A percentile compares a stretch with the other conserved stretches of the same genome.
Conservation (phyloP, 1,284 basidiomycete genomes). For the Apiotrichum gracile region DNA sequence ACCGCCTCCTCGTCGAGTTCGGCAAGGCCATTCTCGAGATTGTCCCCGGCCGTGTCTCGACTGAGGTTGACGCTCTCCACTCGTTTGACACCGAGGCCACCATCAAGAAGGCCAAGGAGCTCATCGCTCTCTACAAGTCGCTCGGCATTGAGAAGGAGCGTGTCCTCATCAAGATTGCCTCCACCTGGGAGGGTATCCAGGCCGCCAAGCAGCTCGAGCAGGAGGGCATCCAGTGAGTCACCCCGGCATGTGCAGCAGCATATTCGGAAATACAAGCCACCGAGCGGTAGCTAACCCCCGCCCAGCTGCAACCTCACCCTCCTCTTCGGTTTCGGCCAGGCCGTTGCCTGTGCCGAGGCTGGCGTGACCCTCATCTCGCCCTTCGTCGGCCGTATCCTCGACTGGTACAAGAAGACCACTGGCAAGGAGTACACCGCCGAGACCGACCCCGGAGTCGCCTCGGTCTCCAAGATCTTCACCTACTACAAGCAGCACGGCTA, state of each 20-base stretch:
- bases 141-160: conserved; percentile 88
- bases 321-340: conserved; percentile 96
- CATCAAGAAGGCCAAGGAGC: conserved; percentile 67
- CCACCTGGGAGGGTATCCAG: conserved; percentile 99
- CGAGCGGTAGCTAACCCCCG: too few species aligned
- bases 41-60: conserved; percentile 97
- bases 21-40: conserved; percentile 91
- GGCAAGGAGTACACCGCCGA: conserved; percentile 80
- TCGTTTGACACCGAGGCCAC: conserved; percentile 68
- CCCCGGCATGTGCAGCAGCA: too few species aligned
- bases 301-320: conserved; percentile 88
- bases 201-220: conserved; percentile 92
- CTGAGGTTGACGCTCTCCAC: conserved; percentile 94
- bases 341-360: conserved; percentile 97
- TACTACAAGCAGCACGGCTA: conserved; percentile 99
- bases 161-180: conserved; percentile 97
- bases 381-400: conserved; percentile 95
- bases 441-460: conserved; percentile 89
- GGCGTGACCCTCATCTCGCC: conserved; percentile 97
- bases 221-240: conserved; percentile 71
- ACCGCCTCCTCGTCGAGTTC: conserved; percentile 93
- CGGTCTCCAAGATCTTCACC: conserved; percentile 83
- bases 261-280: too few species aligned
- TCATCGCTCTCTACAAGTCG: conserved; percentile 90
- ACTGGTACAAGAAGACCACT: conserved; percentile 88